Conservation (phyloP, 1,139 yeast genomes). For the Zhuliangozyma parablackwelliae region DNA sequence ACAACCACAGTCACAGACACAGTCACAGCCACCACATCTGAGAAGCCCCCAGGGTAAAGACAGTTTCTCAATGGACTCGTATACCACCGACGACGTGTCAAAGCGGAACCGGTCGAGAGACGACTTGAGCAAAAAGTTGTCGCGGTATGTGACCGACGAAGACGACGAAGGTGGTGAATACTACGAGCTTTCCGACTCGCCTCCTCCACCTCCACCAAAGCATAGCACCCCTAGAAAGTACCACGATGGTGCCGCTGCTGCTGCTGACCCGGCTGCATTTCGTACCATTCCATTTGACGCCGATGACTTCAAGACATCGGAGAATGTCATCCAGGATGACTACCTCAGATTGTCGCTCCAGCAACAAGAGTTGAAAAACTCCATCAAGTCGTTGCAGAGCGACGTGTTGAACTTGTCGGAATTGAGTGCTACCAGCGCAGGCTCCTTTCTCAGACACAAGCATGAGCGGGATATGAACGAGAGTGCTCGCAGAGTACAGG, state of each 20-base stretch:
- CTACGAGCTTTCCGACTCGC: slow-evolving; percentile 13
- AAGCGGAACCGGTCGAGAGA: slow-evolving; percentile 31
- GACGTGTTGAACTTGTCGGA: slow-evolving; percentile 54
- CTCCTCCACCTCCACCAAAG: slow-evolving; percentile 55
- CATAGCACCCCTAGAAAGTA: slow-evolving; percentile 15
- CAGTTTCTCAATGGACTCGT: slow-evolving; percentile 23
- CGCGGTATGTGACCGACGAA: slow-evolving; percentile 23
- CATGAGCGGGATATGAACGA: slow-evolving; percentile 39
- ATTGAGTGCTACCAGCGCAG: slow-evolving; percentile 87
- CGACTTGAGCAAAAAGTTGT: slow-evolving; percentile 34
- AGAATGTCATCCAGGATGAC: slow-evolving; percentile 28
- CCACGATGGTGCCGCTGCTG: not conserved
- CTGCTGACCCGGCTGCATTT: not conserved
- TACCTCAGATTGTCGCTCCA: slow-evolving; percentile 25
- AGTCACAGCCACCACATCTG: not conserved
- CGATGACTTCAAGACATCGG: slow-evolving; percentile 34
- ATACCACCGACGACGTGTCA: slow-evolving; percentile 35
- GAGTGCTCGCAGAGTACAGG: slow-evolving; percentile 20
- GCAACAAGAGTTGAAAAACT: slow-evolving; percentile 39
- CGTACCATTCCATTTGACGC: slow-evolving; percentile 34
- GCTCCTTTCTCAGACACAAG: slow-evolving; percentile 73
- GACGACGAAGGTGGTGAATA: slow-evolving; percentile 16
- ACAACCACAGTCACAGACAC: not conserved
- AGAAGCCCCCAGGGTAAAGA: slow-evolving; percentile 1
- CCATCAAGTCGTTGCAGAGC: slow-evolving; percentile 42